phyloP scores from a whole-genome alignment of 805 yeast genomes.

The Ogataea paradorogensis region DNA sequence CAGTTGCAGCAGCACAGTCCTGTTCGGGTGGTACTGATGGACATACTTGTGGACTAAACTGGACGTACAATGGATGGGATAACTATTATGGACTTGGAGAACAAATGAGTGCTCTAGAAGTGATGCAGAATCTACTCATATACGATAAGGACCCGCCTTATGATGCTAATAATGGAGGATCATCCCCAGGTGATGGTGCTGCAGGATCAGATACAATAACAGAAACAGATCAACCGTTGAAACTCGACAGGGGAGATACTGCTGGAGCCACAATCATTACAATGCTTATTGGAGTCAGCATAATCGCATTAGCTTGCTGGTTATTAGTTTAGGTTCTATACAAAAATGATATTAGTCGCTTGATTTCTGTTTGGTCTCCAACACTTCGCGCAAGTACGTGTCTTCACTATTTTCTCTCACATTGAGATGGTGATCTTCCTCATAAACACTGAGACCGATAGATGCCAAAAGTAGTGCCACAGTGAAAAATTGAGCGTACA shows the following conservation, averaged over 20 bases:
- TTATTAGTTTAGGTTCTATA: constrained; percentile 18
- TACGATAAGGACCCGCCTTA: constrained; percentile 49
- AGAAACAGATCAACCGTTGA: constrained; percentile 38
- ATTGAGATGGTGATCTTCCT: constrained; percentile 48
- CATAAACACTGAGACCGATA: constrained; percentile 62
- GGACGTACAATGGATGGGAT: constrained; percentile 63
- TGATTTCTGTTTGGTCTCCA: constrained; percentile 11
- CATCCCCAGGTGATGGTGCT: constrained; percentile 51
- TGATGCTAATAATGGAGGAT: constrained; percentile 35
- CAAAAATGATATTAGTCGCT: background rate
- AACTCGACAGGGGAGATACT: constrained; percentile 44
- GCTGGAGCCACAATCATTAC: constrained; percentile 75
- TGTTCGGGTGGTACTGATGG: constrained; percentile 75
- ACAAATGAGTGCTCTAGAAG: constrained; percentile 72
- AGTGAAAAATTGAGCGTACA: constrained; percentile 84
- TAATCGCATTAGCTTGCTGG: constrained; percentile 30
- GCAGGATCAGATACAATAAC: constrained; percentile 56
- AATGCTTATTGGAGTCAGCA: constrained; percentile 43
- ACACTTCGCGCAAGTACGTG: constrained; percentile 46
- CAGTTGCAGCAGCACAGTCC: constrained; percentile 64
- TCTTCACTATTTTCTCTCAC: constrained; percentile 34
- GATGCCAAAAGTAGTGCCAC: constrained; percentile 69
- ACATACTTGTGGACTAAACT: constrained; percentile 71
- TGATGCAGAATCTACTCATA: constrained; percentile 48
- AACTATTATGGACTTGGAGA: constrained; percentile 72